A percentile compares a stretch with the other conserved stretches of the same genome.
phyloP scores from a whole-genome alignment of 2,329 filamentous ascomycete genomes.

The Drechslerella coelobrocha region DNA sequence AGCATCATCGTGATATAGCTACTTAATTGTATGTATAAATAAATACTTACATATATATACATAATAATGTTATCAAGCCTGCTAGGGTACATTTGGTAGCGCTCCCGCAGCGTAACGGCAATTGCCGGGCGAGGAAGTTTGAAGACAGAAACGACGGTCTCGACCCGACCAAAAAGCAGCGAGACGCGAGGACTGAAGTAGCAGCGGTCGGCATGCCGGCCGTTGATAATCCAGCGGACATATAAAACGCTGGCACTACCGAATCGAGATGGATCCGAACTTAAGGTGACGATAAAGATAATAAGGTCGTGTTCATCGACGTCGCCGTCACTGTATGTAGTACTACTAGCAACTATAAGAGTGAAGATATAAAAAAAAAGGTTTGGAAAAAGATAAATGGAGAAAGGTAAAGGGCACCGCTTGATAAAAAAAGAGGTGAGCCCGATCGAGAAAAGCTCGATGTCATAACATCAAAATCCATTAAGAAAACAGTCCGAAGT shows the following conservation, averaged over 20 bases:
- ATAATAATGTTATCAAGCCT: background rate
- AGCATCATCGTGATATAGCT: too few relatives aligned
- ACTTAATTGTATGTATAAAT: background rate
- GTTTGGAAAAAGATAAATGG: background rate
- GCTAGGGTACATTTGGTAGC: too few relatives aligned
- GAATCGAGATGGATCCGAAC: too few relatives aligned
- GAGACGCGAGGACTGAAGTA: conserved; percentile 16
- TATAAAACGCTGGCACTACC: too few relatives aligned
- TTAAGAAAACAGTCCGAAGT: conserved; percentile 32
- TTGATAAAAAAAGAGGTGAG: too few relatives aligned
- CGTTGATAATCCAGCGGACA: too few relatives aligned
- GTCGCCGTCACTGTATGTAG: background rate
- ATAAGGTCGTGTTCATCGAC: background rate
- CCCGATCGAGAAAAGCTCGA: too few relatives aligned
- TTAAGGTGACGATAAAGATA: too few relatives aligned
- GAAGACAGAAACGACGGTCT: conserved; percentile 9
- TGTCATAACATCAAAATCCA: too few relatives aligned
- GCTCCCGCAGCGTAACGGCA: conserved; percentile 3
- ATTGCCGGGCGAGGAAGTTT: conserved; percentile 8
- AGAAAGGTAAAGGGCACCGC: background rate
- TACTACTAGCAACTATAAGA: background rate
- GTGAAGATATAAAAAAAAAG: background rate
- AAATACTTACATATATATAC: background rate
- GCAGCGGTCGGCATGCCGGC: background rate
- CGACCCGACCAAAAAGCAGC: conserved; percentile 6